Percentiles rank a stretch among this genome's conserved stretches.
Evolutionary conservation across 345 rosid species (phyloP).

Genomic region (Noccaea bulbosa): DNA sequence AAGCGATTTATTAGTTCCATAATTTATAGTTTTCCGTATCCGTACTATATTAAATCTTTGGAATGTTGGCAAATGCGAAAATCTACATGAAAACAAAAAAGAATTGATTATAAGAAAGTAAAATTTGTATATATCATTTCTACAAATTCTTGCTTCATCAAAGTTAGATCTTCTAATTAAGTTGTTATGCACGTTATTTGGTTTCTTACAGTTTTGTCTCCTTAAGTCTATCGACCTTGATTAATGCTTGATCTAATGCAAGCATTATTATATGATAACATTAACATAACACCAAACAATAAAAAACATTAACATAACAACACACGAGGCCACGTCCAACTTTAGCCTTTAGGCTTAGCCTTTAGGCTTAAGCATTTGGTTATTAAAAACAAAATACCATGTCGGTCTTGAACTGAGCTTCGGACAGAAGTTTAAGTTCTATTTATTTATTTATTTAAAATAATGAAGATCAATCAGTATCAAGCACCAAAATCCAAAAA

Average conservation of each 20-base stretch:
- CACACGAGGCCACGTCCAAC: conserved; percentile 15
- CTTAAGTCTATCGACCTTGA: neutral
- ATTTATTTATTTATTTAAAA: conserved; percentile 15
- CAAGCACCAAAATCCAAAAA: conserved; percentile 26
- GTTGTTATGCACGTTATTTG: neutral
- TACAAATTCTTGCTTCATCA: neutral
- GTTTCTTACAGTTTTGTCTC: neutral
- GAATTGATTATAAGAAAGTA: too few species aligned
- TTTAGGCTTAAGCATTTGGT: conserved; percentile 6
- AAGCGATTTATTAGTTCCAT: neutral
- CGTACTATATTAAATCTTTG: neutral
- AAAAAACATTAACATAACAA: neutral
- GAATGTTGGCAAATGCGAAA: neutral
- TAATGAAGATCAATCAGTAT: conserved; percentile 20
- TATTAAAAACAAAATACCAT: conserved; percentile 14
- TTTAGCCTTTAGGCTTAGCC: neutral
- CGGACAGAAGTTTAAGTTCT: conserved; percentile 19
- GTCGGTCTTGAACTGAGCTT: conserved; percentile 31
- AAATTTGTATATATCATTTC: neutral
- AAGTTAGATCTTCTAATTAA: neutral
- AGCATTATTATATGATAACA: neutral
- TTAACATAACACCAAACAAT: neutral
- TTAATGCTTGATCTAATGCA: conserved; percentile 18
- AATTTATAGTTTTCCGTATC: neutral
- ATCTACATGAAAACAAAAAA: neutral